Evolutionary conservation across 2,329 filamentous ascomycete species (phyloP).

Genomic region (Huntiella savannae): DNA sequence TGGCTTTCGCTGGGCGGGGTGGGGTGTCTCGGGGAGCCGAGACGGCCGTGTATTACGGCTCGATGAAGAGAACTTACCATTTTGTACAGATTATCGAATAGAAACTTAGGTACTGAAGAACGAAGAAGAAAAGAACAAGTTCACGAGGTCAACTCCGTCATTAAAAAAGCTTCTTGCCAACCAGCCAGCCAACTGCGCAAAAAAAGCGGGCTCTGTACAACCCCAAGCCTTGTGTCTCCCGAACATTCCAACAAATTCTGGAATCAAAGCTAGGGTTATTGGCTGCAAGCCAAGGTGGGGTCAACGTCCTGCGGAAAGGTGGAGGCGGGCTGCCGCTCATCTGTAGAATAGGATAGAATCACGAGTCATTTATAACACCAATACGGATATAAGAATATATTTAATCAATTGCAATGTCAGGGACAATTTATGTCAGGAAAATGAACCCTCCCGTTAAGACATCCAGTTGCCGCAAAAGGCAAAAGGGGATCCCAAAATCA

Average conservation of each 20-base stretch:
- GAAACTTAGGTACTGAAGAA: not conserved
- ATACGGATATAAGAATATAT: too few species aligned
- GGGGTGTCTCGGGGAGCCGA: not conserved
- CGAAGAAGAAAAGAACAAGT: conserved; percentile 2
- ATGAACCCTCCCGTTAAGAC: too few species aligned
- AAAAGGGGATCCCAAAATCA: too few species aligned
- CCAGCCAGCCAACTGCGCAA: not conserved
- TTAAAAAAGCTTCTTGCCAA: not conserved
- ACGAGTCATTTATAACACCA: too few species aligned
- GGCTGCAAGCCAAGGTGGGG: not conserved
- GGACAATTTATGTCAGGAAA: too few species aligned
- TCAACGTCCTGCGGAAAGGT: too few species aligned
- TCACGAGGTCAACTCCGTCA: not conserved
- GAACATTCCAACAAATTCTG: conserved; percentile 14
- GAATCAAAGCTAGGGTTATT: conserved; percentile 10
- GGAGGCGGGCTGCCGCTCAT: too few species aligned
- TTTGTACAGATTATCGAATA: conserved; percentile 1
- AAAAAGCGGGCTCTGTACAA: not conserved
- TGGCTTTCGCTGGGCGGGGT: not conserved
- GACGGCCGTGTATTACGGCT: not conserved
- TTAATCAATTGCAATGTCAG: too few species aligned
- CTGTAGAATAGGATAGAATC: too few species aligned
- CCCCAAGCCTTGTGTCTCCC: not conserved
- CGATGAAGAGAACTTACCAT: conserved; percentile 1
- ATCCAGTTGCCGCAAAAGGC: too few species aligned